Conservation (phyloP, 2,329 filamentous ascomycete genomes). For the Calycina herbarum region DNA sequence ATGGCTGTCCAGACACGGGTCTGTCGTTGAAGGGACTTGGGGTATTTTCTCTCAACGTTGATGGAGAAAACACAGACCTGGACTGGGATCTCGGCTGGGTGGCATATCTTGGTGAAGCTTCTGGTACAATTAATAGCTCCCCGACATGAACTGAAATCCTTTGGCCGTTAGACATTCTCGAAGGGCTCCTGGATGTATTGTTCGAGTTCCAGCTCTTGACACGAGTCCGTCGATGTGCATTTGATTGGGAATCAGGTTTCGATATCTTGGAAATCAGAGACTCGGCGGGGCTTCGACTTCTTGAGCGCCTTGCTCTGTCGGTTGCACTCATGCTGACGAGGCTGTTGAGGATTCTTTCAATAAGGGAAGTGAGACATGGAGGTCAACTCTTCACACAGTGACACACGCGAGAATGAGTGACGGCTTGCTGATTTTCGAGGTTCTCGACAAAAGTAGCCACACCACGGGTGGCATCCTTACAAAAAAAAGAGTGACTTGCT, state of each 20-base stretch:
- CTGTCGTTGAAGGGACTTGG: neutral
- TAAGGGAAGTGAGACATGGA: constrained; percentile 10
- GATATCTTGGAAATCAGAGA: constrained; percentile 12
- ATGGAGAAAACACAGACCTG: neutral
- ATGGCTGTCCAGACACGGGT: neutral
- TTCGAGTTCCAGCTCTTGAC: constrained; percentile 12
- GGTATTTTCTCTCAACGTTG: neutral
- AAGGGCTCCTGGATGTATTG: constrained; percentile 4
- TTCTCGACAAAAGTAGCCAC: constrained; percentile 7
- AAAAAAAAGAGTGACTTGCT: constrained; percentile 2
- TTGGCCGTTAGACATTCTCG: constrained; percentile 10
- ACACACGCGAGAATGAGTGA: neutral
- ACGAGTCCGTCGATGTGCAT: constrained; percentile 8
- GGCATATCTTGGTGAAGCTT: neutral
- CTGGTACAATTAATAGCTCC: constrained; percentile 10
- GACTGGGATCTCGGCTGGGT: neutral
- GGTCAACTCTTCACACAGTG: neutral
- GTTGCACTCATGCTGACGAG: constrained; percentile 9
- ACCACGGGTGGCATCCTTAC: neutral
- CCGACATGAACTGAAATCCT: constrained; percentile 15
- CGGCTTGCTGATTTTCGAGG: constrained; percentile 4
- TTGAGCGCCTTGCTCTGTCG: constrained; percentile 5
- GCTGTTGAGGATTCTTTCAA: constrained; percentile 6
- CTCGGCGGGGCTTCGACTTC: constrained; percentile 12
- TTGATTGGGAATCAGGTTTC: constrained; percentile 8